These are phyloP conservation scores for Carex littledalei DNA, from an alignment of 176 grass and related monocot genomes.

Conservation along the genomic window DNA sequence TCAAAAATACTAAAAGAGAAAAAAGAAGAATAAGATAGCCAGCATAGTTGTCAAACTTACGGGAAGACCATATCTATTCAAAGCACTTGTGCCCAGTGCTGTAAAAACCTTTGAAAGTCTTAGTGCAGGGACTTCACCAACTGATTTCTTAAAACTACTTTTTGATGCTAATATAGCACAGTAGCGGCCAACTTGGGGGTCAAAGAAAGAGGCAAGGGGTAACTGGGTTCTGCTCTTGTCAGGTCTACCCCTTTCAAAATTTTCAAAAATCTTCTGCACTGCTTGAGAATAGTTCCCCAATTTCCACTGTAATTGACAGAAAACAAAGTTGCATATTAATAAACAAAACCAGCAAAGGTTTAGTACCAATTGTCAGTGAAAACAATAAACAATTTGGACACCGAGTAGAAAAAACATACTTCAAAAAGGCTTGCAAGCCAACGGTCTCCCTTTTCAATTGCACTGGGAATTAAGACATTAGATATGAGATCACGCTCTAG, in stretches of 20 bases:
- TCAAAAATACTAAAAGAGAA: slow-evolving; percentile 33
- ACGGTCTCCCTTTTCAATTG: slow-evolving; percentile 70
- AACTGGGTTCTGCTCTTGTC: slow-evolving; percentile 27
- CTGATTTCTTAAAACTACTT: slow-evolving; percentile 70
- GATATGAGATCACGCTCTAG: slow-evolving; percentile 76
- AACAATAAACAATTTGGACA: background rate
- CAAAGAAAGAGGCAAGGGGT: slow-evolving; percentile 39
- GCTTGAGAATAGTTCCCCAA: slow-evolving; percentile 74
- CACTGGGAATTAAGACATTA: slow-evolving; percentile 62
- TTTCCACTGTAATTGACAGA: slow-evolving; percentile 71
- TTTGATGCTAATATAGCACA: slow-evolving; percentile 61
- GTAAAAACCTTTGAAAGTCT: slow-evolving; percentile 64
- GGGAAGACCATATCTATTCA: slow-evolving; percentile 77
- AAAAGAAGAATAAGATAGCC: slow-evolving; percentile 11
- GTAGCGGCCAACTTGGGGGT: slow-evolving; percentile 76
- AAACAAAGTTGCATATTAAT: slow-evolving; percentile 24
- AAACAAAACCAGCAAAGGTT: slow-evolving; percentile 3
- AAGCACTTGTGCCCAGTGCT: slow-evolving; percentile 51
- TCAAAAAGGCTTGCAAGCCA: slow-evolving; percentile 94
- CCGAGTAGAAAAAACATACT: slow-evolving; percentile 40
- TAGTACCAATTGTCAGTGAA: background rate
- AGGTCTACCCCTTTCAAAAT: slow-evolving; percentile 24
- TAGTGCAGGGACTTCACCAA: slow-evolving; percentile 64
- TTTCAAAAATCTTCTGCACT: slow-evolving; percentile 51
- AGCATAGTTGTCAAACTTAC: slow-evolving; percentile 53